Conservation (phyloP, 495 filamentous ascomycete species). For the Penicillium antarcticum region DNA sequence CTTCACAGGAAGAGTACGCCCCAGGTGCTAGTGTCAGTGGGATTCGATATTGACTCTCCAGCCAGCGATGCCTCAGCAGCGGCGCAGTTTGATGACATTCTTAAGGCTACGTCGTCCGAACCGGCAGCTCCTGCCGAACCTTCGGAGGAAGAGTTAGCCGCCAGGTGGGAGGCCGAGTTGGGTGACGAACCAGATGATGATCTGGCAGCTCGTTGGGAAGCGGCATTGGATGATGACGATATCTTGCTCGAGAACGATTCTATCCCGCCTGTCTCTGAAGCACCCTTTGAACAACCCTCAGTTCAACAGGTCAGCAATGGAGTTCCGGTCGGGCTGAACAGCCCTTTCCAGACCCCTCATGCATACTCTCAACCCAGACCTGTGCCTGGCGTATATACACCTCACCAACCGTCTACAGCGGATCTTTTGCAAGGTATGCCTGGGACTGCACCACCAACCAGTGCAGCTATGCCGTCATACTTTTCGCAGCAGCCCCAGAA, state of each 20-base stretch:
- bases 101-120: conserved; percentile 26
- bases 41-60: conserved; percentile 25
- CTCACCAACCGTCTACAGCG: conserved; percentile 44
- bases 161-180: conserved; percentile 80
- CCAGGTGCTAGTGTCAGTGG: conserved; percentile 37
- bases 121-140: conserved; percentile 13
- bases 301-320: conserved; percentile 5
- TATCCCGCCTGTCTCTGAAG: conserved; percentile 28
- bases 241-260: conserved; percentile 63
- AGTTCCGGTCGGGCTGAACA: conserved; percentile 18
- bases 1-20: conserved; percentile 43
- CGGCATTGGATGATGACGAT: conserved; percentile 80
- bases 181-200: conserved; percentile 58
- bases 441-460: conserved; percentile 25
- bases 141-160: conserved; percentile 62
- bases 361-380: conserved; percentile 15
- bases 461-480: conserved; percentile 35
- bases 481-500: conserved; percentile 34
- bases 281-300: conserved; percentile 10
- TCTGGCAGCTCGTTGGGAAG: conserved; percentile 79
- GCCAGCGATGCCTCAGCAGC: conserved; percentile 32
- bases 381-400: conserved; percentile 30
- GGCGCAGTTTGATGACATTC: conserved; percentile 27
- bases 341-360: conserved; percentile 33
- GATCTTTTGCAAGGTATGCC: conserved; percentile 33